Conservation (phyloP, 1,284 basidiomycete genomes). For the Sparassis latifolia region DNA sequence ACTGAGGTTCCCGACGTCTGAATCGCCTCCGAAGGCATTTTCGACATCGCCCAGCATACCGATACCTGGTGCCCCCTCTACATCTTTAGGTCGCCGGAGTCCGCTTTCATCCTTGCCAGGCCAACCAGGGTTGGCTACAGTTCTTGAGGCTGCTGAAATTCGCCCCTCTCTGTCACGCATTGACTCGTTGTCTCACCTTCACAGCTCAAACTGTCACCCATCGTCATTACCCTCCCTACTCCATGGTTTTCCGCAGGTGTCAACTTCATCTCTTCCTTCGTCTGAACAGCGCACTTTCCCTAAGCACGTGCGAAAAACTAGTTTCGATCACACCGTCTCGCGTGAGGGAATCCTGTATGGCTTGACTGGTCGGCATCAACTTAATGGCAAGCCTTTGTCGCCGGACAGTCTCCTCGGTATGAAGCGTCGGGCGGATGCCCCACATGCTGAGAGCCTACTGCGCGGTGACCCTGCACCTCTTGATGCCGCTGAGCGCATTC, state of each 20-base stretch:
- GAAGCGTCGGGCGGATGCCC: slow-evolving; percentile 70
- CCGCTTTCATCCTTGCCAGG: slow-evolving; percentile 30
- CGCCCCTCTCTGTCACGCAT: slow-evolving; percentile 13
- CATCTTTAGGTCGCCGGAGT: slow-evolving; percentile 45
- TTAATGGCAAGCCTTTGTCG: slow-evolving; percentile 66
- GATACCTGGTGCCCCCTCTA: slow-evolving; percentile 42
- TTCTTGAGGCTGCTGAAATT: slow-evolving; percentile 45
- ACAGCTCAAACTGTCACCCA: slow-evolving; percentile 45
- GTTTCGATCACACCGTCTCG: slow-evolving; percentile 84
- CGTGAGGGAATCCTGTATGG: slow-evolving; percentile 55
- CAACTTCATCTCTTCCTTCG: slow-evolving; percentile 31
- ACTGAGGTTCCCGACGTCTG: slow-evolving; percentile 27
- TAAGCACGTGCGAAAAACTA: slow-evolving; percentile 83
- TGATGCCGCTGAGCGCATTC: slow-evolving; percentile 27
- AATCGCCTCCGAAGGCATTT: slow-evolving; percentile 25
- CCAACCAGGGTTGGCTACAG: slow-evolving; percentile 33
- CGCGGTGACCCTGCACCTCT: slow-evolving; percentile 69
- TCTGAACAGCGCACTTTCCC: slow-evolving; percentile 59
- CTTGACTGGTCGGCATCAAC: slow-evolving; percentile 65
- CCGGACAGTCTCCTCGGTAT: slow-evolving; percentile 56
- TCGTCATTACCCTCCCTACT: slow-evolving; percentile 60
- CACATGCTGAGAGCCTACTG: slow-evolving; percentile 69
- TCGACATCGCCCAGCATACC: slow-evolving; percentile 39
- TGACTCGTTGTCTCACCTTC: slow-evolving; percentile 35
- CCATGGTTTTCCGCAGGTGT: slow-evolving; percentile 44